Conservation (phyloP, 106 monocot genomes). For the Vanilla planifolia region DNA sequence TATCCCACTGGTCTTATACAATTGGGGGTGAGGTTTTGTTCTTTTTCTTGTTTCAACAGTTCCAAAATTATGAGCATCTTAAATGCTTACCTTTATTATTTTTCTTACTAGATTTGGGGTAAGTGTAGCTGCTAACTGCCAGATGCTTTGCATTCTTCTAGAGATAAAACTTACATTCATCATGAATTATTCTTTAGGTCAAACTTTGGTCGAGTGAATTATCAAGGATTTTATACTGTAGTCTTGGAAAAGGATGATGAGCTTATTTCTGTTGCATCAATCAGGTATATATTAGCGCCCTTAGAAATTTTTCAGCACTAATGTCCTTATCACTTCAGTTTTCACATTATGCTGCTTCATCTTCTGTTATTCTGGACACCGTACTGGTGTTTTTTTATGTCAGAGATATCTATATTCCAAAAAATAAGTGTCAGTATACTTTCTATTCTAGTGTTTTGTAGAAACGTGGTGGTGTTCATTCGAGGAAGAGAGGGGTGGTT, state of each 20-base stretch:
- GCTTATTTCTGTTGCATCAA: slow-evolving; percentile 61
- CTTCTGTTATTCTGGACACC: too few species aligned
- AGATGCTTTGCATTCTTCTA: too few species aligned
- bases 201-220: slow-evolving; percentile 36
- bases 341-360: too few species aligned
- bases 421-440: too few species aligned
- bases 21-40: slow-evolving; percentile 60
- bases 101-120: not conserved
- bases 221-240: slow-evolving; percentile 59
- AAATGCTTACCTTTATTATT: not conserved
- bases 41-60: not conserved
- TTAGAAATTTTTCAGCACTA: too few species aligned
- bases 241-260: slow-evolving; percentile 67
- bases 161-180: not conserved
- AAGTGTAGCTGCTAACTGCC: too few species aligned
- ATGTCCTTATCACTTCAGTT: too few species aligned
- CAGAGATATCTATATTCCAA: too few species aligned
- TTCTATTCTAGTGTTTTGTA: too few species aligned
- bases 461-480: too few species aligned
- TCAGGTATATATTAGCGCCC: slow-evolving; percentile 53
- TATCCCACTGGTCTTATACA: slow-evolving; percentile 74
- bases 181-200: slow-evolving; percentile 27
- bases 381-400: too few species aligned
- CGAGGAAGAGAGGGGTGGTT: too few species aligned
- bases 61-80: not conserved